Conservation (phyloP, 2,329 filamentous ascomycete species). For the Fonsecaea nubica region DNA sequence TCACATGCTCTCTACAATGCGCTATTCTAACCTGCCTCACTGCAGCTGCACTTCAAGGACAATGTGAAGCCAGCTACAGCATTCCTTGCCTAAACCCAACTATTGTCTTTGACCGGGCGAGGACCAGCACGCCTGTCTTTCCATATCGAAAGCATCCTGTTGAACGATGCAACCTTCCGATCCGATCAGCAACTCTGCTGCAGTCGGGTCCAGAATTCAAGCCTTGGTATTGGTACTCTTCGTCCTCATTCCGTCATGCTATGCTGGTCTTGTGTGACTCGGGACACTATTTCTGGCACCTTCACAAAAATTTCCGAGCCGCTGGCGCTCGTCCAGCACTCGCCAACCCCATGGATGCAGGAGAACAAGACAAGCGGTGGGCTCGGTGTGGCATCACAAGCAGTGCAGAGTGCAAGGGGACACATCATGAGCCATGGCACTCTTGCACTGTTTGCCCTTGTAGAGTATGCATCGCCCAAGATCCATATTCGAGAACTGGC, state of each 20-base stretch:
- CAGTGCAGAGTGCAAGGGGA: conserved; percentile 17
- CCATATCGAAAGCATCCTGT: neutral
- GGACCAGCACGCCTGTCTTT: neutral
- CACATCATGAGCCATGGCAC: neutral
- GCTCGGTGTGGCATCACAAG: conserved; percentile 19
- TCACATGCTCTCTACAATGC: neutral
- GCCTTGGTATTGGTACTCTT: conserved; percentile 27
- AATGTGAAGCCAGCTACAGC: conserved; percentile 10
- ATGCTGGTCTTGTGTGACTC: conserved; percentile 17
- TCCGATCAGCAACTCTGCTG: conserved; percentile 6
- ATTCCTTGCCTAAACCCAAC: conserved; percentile 4
- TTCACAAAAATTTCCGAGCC: conserved; percentile 25
- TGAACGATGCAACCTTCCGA: conserved; percentile 16
- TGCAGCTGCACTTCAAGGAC: neutral
- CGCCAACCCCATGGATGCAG: conserved; percentile 17
- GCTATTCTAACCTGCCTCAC: neutral
- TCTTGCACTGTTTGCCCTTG: conserved; percentile 2
- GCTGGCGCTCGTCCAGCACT: conserved; percentile 15
- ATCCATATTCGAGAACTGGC: conserved; percentile 18
- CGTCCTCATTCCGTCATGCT: neutral
- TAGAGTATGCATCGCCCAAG: conserved; percentile 2
- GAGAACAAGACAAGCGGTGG: conserved; percentile 16
- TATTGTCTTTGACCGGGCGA: neutral
- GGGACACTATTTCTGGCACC: conserved; percentile 25
- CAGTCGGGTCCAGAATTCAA: conserved; percentile 18